Percentiles rank a stretch among this genome's conserved stretches.
phyloP scores from a whole-genome alignment of 495 filamentous ascomycete species.

The Choiromyces venosus region DNA sequence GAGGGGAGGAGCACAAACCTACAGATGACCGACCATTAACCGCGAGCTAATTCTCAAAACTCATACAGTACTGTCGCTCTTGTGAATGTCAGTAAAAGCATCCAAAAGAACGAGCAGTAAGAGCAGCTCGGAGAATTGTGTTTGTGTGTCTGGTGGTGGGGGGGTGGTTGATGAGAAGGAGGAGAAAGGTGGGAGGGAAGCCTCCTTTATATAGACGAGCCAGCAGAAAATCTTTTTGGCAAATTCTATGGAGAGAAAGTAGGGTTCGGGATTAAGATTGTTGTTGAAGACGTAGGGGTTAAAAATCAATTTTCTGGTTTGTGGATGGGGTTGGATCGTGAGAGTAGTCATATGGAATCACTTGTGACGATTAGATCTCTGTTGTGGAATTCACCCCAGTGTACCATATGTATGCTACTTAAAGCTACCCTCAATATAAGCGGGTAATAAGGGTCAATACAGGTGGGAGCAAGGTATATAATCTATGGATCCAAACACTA shows the following conservation, averaged over 20 bases:
- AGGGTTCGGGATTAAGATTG: neutral
- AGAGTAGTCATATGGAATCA: neutral
- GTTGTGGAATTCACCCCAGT: neutral
- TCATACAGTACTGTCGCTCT: no score
- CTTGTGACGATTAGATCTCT: neutral
- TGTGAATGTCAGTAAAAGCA: no score
- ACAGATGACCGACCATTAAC: no score
- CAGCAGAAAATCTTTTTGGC: neutral
- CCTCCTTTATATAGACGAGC: neutral
- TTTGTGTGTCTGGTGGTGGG: neutral
- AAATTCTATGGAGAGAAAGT: neutral
- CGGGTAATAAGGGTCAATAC: neutral
- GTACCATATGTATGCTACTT: neutral
- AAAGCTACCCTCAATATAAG: neutral
- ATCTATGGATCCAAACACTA: neutral
- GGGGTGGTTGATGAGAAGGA: neutral
- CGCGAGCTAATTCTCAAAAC: no score
- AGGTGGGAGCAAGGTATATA: neutral
- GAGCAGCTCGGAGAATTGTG: neutral
- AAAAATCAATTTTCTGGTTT: neutral
- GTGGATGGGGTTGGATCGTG: neutral
- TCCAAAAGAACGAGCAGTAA: no score
- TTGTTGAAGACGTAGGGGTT: neutral
- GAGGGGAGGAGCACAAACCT: no score
- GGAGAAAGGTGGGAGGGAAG: neutral